Conservation (phyloP, 805 yeast genomes). For the Deakozyma indianensis region DNA sequence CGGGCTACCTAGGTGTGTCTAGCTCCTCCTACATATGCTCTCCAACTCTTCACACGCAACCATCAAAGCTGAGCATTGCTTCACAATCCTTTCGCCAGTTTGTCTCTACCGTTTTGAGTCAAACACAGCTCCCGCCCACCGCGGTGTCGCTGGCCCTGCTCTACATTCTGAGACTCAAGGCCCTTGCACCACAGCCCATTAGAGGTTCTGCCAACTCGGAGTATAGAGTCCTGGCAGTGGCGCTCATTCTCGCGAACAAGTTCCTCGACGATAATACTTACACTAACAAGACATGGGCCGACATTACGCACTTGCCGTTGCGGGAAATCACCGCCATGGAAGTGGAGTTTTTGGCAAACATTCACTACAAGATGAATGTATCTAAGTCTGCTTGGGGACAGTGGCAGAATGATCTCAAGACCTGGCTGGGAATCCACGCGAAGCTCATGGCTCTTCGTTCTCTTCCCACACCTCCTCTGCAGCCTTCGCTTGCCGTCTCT, state of each 20-base stretch:
- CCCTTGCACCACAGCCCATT: slow-evolving; percentile 9
- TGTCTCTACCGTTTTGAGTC: slow-evolving; percentile 14
- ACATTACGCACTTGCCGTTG: slow-evolving; percentile 63
- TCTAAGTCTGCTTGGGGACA: slow-evolving; percentile 17
- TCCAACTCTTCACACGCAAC: background rate
- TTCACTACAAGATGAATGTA: slow-evolving; percentile 41
- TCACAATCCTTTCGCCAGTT: slow-evolving; percentile 16
- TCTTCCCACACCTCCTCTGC: slow-evolving; percentile 5
- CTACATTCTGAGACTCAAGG: slow-evolving; percentile 18
- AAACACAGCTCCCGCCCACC: slow-evolving; percentile 19
- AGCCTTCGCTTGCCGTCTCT: background rate
- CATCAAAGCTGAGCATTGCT: background rate
- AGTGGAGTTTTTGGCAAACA: slow-evolving; percentile 44
- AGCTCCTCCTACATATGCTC: slow-evolving; percentile 6
- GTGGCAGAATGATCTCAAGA: slow-evolving; percentile 13
- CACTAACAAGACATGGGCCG: slow-evolving; percentile 83
- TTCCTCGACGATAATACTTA: slow-evolving; percentile 89
- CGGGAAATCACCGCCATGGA: slow-evolving; percentile 48
- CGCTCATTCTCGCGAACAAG: slow-evolving; percentile 75
- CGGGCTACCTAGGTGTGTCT: slow-evolving; percentile 2
- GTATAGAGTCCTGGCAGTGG: slow-evolving; percentile 33
- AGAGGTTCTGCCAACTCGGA: slow-evolving; percentile 20
- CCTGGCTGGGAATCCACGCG: slow-evolving; percentile 11
- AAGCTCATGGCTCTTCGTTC: background rate
- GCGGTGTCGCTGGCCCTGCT: slow-evolving; percentile 20